Evolutionary conservation across 768 basidiomycete genomes (phyloP).

Genomic region (Collybia sp.): DNA sequence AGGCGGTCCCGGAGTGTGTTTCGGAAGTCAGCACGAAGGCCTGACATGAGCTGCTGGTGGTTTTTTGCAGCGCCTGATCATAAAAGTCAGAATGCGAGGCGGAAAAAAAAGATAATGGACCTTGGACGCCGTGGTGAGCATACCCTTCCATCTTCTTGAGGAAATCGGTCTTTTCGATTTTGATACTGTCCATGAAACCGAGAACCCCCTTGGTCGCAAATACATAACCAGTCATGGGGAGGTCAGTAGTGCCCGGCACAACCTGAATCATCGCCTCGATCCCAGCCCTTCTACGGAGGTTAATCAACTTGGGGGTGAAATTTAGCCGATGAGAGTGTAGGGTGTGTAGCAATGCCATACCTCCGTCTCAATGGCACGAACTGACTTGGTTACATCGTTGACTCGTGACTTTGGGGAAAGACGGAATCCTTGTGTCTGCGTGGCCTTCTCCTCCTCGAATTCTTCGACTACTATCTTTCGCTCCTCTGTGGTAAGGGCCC

Average conservation of each 20-base stretch:
- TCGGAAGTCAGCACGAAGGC: conserved; percentile 1
- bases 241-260: conserved; percentile 1
- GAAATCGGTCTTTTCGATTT: conserved; percentile 6
- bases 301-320: conserved; percentile 2
- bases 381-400: background rate
- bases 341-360: background rate
- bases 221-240: background rate
- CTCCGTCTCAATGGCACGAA: background rate
- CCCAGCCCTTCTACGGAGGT: conserved; percentile 3
- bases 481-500: too few species aligned
- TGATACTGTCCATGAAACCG: conserved; percentile 5
- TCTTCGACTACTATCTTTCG: background rate
- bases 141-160: conserved; percentile 8
- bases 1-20: background rate
- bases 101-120: background rate
- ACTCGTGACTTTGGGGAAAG: background rate
- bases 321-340: background rate
- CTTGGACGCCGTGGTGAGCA: conserved; percentile 8
- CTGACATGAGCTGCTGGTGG: conserved; percentile 1
- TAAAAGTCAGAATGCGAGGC: background rate
- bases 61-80: conserved; percentile 5
- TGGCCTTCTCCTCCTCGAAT: conserved; percentile 1
- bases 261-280: conserved; percentile 2
- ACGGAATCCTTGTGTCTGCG: background rate
- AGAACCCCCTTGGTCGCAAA: conserved; percentile 6